Base-by-base conservation (phyloP, 768 basidiomycete species). In the Kwoniella mangroviensis region DNA sequence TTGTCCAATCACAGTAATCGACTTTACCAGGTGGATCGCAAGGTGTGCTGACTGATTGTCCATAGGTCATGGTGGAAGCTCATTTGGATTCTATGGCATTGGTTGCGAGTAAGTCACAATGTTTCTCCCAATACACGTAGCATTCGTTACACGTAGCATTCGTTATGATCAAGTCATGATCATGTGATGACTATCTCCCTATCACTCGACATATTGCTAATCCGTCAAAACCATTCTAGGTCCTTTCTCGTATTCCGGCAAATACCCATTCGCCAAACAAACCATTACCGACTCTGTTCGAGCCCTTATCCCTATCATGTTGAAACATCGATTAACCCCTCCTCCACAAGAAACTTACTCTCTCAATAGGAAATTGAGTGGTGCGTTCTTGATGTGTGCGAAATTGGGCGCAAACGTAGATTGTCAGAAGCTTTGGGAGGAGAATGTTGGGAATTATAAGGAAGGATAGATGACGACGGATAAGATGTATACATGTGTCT, bases 311-410 rank as follows among this genome's bases (percentile, higher is more conserved):
- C 95, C 96, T 0, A 85, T 91, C 63, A 98, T 99, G 94, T 86
- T 99, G 67, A 86, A 87, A 75, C 87, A 97, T 77, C 86, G 95
- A 58, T 86, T 97, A 34, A 94, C 93, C 0, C 96, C 96, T 0
- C 96, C 96, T 2, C 96, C 96, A 0, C 85, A 88, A 67, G 95
- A 98, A 84, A 98, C 96, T 1, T 98, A 98, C 82, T 93, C 92
- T 82, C 84, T 98, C 64, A 98, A 99, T 81, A 85, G 94, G 43
- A 86, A 85, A 67, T 70, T 86, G 26, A 84, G 82, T 53, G 85
- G 85, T 4, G 83, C 84, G 4, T 86, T 85, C 76, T 72, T 86
- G 40, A 78, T 86, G 56, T 86, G 85, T 67, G 83, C 85, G 12
- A 86, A 91, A 63, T 84, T 98, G 24, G 86, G 86, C 28, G 92